Evolutionary conservation across 2,329 filamentous ascomycete species (phyloP).

Genomic region (Cephalotrichum gorgonifer): DNA sequence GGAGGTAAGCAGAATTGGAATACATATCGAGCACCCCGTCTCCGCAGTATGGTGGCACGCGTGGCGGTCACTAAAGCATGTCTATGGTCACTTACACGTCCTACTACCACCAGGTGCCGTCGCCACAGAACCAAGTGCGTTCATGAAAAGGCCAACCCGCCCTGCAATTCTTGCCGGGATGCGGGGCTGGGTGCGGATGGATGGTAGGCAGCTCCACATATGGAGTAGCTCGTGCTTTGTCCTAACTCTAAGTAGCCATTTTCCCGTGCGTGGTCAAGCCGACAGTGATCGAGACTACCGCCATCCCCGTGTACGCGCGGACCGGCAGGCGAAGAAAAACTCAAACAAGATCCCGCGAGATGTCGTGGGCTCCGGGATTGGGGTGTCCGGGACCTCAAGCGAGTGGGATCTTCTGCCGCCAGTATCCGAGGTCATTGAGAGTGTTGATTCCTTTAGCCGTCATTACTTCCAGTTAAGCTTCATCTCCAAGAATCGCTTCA

Average conservation of each 20-base stretch:
- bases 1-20: conserved; percentile 29
- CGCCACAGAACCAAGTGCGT: conserved; percentile 47
- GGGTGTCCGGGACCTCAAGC: conserved; percentile 17
- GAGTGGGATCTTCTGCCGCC: conserved; percentile 41
- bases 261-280: conserved; percentile 40
- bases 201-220: conserved; percentile 29
- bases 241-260: conserved; percentile 25
- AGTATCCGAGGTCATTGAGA: conserved; percentile 38
- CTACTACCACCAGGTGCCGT: conserved; percentile 31
- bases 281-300: conserved; percentile 46
- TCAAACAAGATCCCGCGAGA: conserved; percentile 22
- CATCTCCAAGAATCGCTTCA: conserved; percentile 42
- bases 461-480: conserved; percentile 52
- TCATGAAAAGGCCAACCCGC: conserved; percentile 35
- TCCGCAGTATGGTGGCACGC: not conserved
- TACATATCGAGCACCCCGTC: not conserved
- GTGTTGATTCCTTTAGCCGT: conserved; percentile 39
- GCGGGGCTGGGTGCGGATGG: conserved; percentile 36
- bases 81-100: not conserved
- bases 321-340: conserved; percentile 31
- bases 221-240: not conserved
- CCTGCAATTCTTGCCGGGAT: conserved; percentile 40
- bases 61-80: not conserved
- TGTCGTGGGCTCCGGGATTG: conserved; percentile 12
- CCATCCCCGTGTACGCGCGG: conserved; percentile 39